phyloP scores from a whole-genome alignment of 2,329 filamentous ascomycete genomes.

The Colletotrichum melonis region DNA sequence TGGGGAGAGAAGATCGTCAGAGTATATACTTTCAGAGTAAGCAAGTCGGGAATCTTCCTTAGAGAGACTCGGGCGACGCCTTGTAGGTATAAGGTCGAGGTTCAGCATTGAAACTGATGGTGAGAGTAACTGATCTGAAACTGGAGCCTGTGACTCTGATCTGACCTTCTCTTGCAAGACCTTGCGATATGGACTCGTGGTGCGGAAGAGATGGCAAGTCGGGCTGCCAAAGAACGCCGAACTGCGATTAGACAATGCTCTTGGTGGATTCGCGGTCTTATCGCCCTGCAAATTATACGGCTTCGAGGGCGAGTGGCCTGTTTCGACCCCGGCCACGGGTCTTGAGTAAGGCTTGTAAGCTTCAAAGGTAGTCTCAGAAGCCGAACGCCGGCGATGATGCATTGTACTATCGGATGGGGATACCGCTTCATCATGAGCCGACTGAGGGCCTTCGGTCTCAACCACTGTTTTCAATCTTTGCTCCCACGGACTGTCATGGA shows the following conservation, averaged over 20 bases:
- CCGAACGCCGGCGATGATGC: neutral
- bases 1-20: conserved; percentile 40
- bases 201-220: conserved; percentile 62
- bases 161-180: conserved; percentile 61
- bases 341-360: neutral
- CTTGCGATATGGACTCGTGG: conserved; percentile 66
- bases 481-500: conserved; percentile 36
- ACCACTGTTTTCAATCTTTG: neutral
- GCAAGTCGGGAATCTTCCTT: conserved; percentile 50
- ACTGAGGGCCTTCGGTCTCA: neutral
- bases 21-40: conserved; percentile 64
- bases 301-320: neutral
- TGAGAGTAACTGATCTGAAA: conserved; percentile 37
- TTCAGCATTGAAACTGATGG: conserved; percentile 42
- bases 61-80: conserved; percentile 54
- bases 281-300: neutral
- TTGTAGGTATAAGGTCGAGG: conserved; percentile 47
- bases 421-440: neutral
- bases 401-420: conserved; percentile 6
- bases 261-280: conserved; percentile 39
- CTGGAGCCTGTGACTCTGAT: conserved; percentile 44
- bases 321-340: neutral
- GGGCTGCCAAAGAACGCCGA: conserved; percentile 66
- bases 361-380: neutral
- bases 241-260: conserved; percentile 52